phyloP scores from a whole-genome alignment of 371 early-diverging fungal genomes.

The Haplosporangium sp. region DNA sequence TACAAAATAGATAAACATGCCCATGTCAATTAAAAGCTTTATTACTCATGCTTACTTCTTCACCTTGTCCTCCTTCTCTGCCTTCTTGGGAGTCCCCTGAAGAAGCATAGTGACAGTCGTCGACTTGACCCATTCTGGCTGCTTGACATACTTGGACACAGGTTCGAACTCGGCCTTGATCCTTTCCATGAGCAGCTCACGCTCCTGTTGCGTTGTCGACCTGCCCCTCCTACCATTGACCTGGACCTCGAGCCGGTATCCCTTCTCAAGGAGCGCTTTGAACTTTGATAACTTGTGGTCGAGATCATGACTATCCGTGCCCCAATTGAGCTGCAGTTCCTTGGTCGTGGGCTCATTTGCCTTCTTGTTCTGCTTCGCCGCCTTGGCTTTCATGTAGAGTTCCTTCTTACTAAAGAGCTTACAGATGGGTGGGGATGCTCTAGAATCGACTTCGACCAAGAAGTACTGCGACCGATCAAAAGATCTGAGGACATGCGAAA shows the following conservation, averaged over 20 bases:
- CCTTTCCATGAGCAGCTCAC: slow-evolving; percentile 29
- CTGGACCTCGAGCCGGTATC: slow-evolving; percentile 66
- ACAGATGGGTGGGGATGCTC: slow-evolving; percentile 64
- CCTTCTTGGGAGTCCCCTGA: slow-evolving; percentile 30
- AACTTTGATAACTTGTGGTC: slow-evolving; percentile 66
- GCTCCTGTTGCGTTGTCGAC: slow-evolving; percentile 31
- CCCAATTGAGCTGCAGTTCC: slow-evolving; percentile 71
- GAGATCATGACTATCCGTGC: slow-evolving; percentile 67
- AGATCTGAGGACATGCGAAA: slow-evolving; percentile 50
- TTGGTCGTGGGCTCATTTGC: slow-evolving; percentile 59
- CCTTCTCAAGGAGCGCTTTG: slow-evolving; percentile 66
- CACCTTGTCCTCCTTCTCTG: slow-evolving; percentile 17
- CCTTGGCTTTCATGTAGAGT: slow-evolving; percentile 63
- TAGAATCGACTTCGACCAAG: slow-evolving; percentile 64
- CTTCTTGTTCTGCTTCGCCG: slow-evolving; percentile 59
- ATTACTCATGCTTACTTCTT: slow-evolving; percentile 4
- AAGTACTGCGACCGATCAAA: slow-evolving; percentile 63
- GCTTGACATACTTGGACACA: slow-evolving; percentile 45
- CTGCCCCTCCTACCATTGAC: slow-evolving; percentile 64
- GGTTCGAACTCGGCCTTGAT: slow-evolving; percentile 51
- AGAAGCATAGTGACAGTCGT: slow-evolving; percentile 47
- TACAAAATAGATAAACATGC: neutral
- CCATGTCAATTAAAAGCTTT: slow-evolving; percentile 1
- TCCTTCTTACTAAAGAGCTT: slow-evolving; percentile 66
- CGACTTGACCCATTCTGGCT: slow-evolving; percentile 37